Percentiles rank a stretch among this genome's conserved stretches.
Conservation (phyloP, 2,329 filamentous ascomycete species). For the Talaromyces sp. region DNA sequence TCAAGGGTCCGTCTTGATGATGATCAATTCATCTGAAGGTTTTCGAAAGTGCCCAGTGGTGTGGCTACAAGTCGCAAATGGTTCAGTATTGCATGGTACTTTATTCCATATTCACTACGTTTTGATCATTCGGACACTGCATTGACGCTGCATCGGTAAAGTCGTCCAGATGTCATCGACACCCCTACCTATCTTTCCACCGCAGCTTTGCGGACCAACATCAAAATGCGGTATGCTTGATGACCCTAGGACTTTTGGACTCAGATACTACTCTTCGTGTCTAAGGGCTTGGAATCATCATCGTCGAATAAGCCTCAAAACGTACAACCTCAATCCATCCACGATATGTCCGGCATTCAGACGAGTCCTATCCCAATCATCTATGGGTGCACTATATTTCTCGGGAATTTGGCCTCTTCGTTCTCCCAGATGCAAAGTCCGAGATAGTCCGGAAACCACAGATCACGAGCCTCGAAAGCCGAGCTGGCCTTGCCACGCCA, state of each 20-base stretch:
- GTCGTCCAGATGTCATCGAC: not conserved
- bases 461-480: not conserved
- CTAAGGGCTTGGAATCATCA: not conserved
- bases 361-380: conserved; percentile 16
- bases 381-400: conserved; percentile 16
- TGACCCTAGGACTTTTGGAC: not conserved
- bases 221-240: not conserved
- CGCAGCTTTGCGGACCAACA: not conserved
- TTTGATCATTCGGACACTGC: not conserved
- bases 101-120: no score
- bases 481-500: not conserved
- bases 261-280: not conserved
- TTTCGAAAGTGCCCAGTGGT: no score
- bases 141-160: no score
- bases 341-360: conserved; percentile 21
- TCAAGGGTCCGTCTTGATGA: no score
- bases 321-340: not conserved
- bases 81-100: no score
- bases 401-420: conserved; percentile 29
- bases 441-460: not conserved
- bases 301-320: not conserved
- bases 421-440: conserved; percentile 8
- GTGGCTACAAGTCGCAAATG: no score
- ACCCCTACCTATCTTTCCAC: not conserved
- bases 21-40: no score